A percentile compares a stretch with the other conserved stretches of the same genome.
phyloP scores from a whole-genome alignment of 345 rosid genomes.

The Lumnitzera racemosa region DNA sequence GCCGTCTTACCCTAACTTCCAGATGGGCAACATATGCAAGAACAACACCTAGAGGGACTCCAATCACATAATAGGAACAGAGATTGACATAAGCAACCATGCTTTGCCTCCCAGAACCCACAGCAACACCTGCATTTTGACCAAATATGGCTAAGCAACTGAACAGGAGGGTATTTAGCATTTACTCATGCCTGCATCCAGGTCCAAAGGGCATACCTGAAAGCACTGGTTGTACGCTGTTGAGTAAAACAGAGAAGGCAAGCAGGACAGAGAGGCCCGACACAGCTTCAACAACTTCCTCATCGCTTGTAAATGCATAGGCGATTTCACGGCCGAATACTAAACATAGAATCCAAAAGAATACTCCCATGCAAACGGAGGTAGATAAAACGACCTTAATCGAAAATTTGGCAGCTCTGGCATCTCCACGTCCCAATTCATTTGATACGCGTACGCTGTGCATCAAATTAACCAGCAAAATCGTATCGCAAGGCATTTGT shows the following conservation, averaged over 20 bases:
- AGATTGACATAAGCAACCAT: slow-evolving; percentile 22
- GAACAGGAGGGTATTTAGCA: neutral
- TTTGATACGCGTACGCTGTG: slow-evolving; percentile 43
- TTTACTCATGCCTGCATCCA: too few relatives aligned
- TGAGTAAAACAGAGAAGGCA: slow-evolving; percentile 32
- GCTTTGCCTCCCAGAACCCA: slow-evolving; percentile 23
- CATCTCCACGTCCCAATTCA: slow-evolving; percentile 38
- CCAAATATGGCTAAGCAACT: neutral
- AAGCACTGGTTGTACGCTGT: slow-evolving; percentile 31
- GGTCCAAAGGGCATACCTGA: slow-evolving; percentile 11
- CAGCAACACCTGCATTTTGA: slow-evolving; percentile 17
- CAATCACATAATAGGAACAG: slow-evolving; percentile 17
- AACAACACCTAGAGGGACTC: slow-evolving; percentile 24
- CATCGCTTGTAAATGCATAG: slow-evolving; percentile 20
- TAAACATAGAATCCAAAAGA: slow-evolving; percentile 28
- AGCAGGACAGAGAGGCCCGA: slow-evolving; percentile 26
- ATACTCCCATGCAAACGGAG: slow-evolving; percentile 15
- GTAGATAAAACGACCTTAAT: slow-evolving; percentile 20
- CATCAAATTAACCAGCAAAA: neutral
- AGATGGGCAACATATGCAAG: slow-evolving; percentile 21
- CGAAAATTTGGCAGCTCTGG: slow-evolving; percentile 27
- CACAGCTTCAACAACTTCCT: slow-evolving; percentile 22
- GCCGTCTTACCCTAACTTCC: slow-evolving; percentile 25
- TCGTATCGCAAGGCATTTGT: neutral
- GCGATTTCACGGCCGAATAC: slow-evolving; percentile 18